Evolutionary conservation across 768 basidiomycete species (phyloP).

Genomic region (Boletus vermiculosoides): DNA sequence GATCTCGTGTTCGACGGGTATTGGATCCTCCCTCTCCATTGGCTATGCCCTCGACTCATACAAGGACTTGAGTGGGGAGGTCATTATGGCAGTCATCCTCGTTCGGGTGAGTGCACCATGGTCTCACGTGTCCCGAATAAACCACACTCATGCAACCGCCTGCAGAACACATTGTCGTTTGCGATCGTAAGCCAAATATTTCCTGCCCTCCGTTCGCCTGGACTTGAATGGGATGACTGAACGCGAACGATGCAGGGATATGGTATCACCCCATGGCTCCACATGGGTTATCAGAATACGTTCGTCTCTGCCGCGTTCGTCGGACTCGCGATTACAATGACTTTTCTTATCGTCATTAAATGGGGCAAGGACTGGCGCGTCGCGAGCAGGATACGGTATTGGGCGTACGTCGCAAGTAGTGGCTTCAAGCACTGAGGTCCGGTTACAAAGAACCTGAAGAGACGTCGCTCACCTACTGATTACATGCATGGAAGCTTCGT

Average conservation of each 20-base stretch:
- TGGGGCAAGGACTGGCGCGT: slow-evolving; percentile 20
- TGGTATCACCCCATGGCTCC: slow-evolving; percentile 22
- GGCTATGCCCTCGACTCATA: slow-evolving; percentile 22
- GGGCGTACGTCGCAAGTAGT: slow-evolving; percentile 19
- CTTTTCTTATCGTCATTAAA: slow-evolving; percentile 15
- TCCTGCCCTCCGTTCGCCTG: background rate
- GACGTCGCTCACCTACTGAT: background rate
- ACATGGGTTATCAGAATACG: slow-evolving; percentile 19
- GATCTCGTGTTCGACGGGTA: slow-evolving; percentile 22
- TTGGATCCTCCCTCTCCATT: slow-evolving; percentile 19
- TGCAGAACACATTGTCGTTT: slow-evolving; percentile 19
- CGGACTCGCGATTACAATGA: slow-evolving; percentile 21
- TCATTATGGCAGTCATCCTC: slow-evolving; percentile 20
- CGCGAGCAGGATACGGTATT: slow-evolving; percentile 15
- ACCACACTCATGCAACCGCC: background rate
- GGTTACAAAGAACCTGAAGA: background rate
- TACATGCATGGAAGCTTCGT: background rate
- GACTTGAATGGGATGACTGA: background rate
- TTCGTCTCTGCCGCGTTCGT: slow-evolving; percentile 20
- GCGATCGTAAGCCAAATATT: slow-evolving; percentile 10
- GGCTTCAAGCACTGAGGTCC: slow-evolving; percentile 7
- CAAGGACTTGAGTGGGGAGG: slow-evolving; percentile 20
- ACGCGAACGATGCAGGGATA: slow-evolving; percentile 12
- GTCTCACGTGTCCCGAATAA: background rate
- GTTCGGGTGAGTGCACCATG: slow-evolving; percentile 12